Evolutionary conservation across 2,329 filamentous ascomycete species (phyloP), one percentile per base, ranked within the genome.

Genomic region (Aureobasidium sp.): DNA sequence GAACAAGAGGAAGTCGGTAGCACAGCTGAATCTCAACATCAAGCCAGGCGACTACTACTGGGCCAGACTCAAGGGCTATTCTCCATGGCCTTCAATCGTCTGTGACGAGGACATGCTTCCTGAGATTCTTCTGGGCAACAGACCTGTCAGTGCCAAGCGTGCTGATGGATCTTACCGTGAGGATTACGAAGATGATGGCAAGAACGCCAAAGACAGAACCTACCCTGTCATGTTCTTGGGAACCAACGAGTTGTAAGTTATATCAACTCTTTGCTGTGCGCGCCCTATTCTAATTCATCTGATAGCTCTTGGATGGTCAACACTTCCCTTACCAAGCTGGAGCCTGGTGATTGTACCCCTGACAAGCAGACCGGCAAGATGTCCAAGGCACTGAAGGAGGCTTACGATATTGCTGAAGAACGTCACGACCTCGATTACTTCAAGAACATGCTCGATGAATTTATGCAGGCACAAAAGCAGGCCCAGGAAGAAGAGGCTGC

Each of bases 61-160:
- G 71, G 91, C 95, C 66, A 90, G 92, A 74, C 86, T 99, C 75
- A 96, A 95, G 81, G 94, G 93, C 63, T 96, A 90, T 75, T 90
- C 94, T 36, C 87, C 90, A 42, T 99, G 94, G 94, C 94, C 94
- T 16, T 88, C 91, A 60, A 89, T 99, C 71, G 86, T 99, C 68
- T 94, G 90, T 73, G 91, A 96, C 72, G 93, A 99, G 74, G 86
- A 88, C 65, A 97, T 99, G 87, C 85, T 99, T 25, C 93, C 94
- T 2, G 81, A 86, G 62, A 85, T 82, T 15, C 83, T 99, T 29
- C 77, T 95, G 60, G 88, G 83, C 69, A 84, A 83, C 49, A 88
- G 94, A 64, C 94, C 93, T 9, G 90, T 96, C 59, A 91, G 90
- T 48, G 91, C 93, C 27, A 86, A 85, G 68, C 86, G 89, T 63